These are phyloP conservation scores for Persicaria tinctoria DNA, from an alignment of 148 eudicot species.

Conservation along the genomic window DNA sequence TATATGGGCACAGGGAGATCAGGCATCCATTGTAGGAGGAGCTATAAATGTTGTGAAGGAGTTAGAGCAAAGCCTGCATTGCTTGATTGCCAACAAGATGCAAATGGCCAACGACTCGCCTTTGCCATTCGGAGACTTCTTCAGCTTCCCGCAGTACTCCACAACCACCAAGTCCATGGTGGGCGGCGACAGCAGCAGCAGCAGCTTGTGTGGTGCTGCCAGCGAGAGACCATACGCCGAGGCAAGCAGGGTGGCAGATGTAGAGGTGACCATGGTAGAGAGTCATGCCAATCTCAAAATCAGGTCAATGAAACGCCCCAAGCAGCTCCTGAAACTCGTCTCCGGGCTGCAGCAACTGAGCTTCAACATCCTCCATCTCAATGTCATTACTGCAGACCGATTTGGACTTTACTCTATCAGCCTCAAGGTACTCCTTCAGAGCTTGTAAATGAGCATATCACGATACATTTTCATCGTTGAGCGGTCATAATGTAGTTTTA, in stretches of 20 bases:
- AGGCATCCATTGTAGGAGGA: constrained; percentile 89
- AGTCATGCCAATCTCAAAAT: constrained; percentile 71
- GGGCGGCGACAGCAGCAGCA: constrained; percentile 14
- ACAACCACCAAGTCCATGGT: constrained; percentile 4
- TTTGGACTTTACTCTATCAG: constrained; percentile 60
- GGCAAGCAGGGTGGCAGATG: constrained; percentile 31
- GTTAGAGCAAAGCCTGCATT: constrained; percentile 63
- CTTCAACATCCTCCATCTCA: constrained; percentile 62
- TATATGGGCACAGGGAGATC: constrained; percentile 54
- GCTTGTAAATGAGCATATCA: too few relatives aligned
- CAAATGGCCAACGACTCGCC: constrained; percentile 1
- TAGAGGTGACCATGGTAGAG: constrained; percentile 67
- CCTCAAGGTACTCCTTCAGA: constrained; percentile 39
- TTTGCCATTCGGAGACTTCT: constrained; percentile 38
- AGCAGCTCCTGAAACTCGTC: constrained; percentile 46
- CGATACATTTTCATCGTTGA: too few relatives aligned
- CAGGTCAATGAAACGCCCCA: constrained; percentile 37
- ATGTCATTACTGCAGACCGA: constrained; percentile 38
- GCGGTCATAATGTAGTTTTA: background rate
- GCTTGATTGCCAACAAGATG: constrained; percentile 39
- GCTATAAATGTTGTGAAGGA: constrained; percentile 88
- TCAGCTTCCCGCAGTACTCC: constrained; percentile 60
- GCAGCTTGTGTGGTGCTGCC: background rate
- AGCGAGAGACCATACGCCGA: background rate
- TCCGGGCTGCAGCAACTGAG: constrained; percentile 45